Conservation (phyloP, 306 rosid genomes). For the Cicer cuneatum region DNA sequence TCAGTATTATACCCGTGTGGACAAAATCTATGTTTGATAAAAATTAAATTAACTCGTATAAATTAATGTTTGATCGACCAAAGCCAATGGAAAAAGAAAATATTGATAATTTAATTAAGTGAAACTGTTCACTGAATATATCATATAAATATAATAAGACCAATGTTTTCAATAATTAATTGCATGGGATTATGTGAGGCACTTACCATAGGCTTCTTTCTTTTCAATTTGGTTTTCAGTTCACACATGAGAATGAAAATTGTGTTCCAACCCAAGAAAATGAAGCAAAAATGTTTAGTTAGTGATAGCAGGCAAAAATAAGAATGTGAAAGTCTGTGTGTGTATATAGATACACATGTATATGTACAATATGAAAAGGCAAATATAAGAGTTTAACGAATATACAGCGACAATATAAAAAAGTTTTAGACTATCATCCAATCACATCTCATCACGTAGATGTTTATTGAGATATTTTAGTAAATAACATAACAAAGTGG, state of each 20-base stretch:
- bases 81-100: not conserved
- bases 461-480: too few species aligned
- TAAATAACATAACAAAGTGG: too few species aligned
- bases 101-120: not conserved
- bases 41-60: slow-evolving; percentile 1
- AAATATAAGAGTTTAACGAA: too few species aligned
- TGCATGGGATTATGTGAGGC: slow-evolving; percentile 37
- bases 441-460: too few species aligned
- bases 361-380: not conserved
- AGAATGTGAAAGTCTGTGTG: not conserved
- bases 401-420: too few species aligned
- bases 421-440: too few species aligned
- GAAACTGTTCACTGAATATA: slow-evolving; percentile 22
- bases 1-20: not conserved
- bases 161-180: slow-evolving; percentile 26
- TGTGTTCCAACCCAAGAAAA: slow-evolving; percentile 57
- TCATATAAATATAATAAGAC: slow-evolving; percentile 28
- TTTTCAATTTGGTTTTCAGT: slow-evolving; percentile 58
- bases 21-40: not conserved
- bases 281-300: slow-evolving; percentile 40
- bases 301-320: slow-evolving; percentile 18
- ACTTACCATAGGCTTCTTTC: slow-evolving; percentile 95
- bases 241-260: slow-evolving; percentile 46
- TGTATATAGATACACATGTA: slow-evolving; percentile 9
- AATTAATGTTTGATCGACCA: slow-evolving; percentile 12